Percentiles rank a stretch among this genome's conserved stretches.
phyloP scores from a whole-genome alignment of 2,329 filamentous ascomycete species.

The Fusarium secorum region DNA sequence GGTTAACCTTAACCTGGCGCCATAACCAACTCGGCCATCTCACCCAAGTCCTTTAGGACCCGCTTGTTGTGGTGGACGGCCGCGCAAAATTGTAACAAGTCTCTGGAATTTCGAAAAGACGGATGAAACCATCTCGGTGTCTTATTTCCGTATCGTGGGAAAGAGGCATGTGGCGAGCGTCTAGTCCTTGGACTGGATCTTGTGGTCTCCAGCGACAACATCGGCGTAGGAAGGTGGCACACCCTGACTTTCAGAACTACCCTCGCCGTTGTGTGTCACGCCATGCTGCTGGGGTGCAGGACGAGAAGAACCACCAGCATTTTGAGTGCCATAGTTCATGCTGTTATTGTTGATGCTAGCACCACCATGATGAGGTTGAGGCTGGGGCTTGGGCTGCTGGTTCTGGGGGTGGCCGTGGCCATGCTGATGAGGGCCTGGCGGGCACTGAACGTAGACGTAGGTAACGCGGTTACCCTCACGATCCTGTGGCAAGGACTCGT shows the following conservation, averaged over 20 bases:
- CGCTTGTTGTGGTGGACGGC: slow-evolving; percentile 21
- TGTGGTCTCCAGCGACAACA: slow-evolving; percentile 88
- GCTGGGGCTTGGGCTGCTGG: slow-evolving; percentile 42
- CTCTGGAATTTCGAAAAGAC: neutral
- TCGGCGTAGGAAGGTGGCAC: slow-evolving; percentile 88
- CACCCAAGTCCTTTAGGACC: slow-evolving; percentile 29
- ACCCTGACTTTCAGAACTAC: slow-evolving; percentile 51
- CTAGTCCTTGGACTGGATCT: slow-evolving; percentile 71
- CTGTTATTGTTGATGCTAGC: slow-evolving; percentile 14
- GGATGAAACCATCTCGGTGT: neutral
- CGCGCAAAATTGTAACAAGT: slow-evolving; percentile 19
- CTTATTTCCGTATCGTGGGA: neutral
- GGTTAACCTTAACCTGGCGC: slow-evolving; percentile 40
- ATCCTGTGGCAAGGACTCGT: slow-evolving; percentile 70
- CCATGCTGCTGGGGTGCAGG: slow-evolving; percentile 45
- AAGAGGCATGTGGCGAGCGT: neutral
- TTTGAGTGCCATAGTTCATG: slow-evolving; percentile 58
- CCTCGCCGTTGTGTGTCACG: slow-evolving; percentile 51
- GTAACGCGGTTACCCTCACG: slow-evolving; percentile 68
- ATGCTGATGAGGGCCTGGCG: slow-evolving; percentile 48
- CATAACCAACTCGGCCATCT: slow-evolving; percentile 43
- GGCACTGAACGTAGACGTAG: slow-evolving; percentile 77
- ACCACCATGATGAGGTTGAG: slow-evolving; percentile 43
- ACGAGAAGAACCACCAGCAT: slow-evolving; percentile 35
- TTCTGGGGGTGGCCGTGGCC: slow-evolving; percentile 39